Percentiles rank a stretch among this genome's conserved stretches.
phyloP scores from a whole-genome alignment of 2,329 filamentous ascomycete genomes.

The Claviceps maximensis region DNA sequence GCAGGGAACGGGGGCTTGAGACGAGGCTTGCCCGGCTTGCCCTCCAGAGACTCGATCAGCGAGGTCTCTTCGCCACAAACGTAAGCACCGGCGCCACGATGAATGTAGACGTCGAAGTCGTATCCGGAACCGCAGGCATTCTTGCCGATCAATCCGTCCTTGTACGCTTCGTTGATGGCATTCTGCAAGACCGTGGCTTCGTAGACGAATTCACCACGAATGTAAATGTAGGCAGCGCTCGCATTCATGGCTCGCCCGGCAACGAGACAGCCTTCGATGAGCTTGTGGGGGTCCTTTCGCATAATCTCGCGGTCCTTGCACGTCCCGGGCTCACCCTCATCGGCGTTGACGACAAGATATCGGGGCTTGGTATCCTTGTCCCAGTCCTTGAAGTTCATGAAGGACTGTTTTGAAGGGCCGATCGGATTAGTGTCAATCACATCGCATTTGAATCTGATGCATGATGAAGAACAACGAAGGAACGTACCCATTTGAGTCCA shows the following conservation, averaged over 20 bases:
- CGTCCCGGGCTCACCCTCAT: slow-evolving; percentile 96
- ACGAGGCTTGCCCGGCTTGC: slow-evolving; percentile 95
- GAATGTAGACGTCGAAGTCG: slow-evolving; percentile 93
- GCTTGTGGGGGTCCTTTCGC: slow-evolving; percentile 99
- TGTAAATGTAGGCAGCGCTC: slow-evolving; percentile 97
- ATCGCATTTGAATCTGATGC: background rate
- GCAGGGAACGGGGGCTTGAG: slow-evolving; percentile 98
- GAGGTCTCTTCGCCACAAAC: slow-evolving; percentile 98
- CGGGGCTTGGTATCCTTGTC: slow-evolving; percentile 93
- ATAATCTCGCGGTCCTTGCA: slow-evolving; percentile 99
- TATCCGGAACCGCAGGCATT: slow-evolving; percentile 95
- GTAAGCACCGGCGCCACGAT: slow-evolving; percentile 94
- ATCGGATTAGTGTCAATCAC: background rate
- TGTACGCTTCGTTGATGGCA: slow-evolving; percentile 95
- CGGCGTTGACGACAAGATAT: slow-evolving; percentile 95
- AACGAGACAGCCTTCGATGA: slow-evolving; percentile 91
- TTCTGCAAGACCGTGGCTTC: slow-evolving; percentile 87
- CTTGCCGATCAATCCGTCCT: slow-evolving; percentile 89
- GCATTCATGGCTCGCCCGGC: slow-evolving; percentile 98
- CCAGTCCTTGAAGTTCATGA: slow-evolving; percentile 99
- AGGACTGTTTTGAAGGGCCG: slow-evolving; percentile 49
- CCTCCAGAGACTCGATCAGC: slow-evolving; percentile 93
- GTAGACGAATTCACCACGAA: slow-evolving; percentile 94
- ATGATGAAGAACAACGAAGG: background rate
- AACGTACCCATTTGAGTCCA: slow-evolving; percentile 91